phyloP scores from a whole-genome alignment of 495 filamentous ascomycete species.

The Penicillium coffeae region DNA sequence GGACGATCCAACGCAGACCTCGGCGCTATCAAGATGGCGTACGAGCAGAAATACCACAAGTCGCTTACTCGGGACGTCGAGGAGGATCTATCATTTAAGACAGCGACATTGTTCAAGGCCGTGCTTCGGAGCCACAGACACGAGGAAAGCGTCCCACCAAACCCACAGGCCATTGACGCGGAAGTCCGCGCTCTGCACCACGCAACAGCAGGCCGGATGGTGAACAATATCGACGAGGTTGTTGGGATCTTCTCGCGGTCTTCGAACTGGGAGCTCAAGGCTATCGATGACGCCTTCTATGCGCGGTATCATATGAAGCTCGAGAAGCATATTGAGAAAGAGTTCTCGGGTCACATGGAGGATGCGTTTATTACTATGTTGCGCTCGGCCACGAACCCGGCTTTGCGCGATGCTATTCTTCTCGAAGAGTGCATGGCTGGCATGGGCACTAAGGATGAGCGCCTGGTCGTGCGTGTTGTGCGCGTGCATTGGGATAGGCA shows the following conservation, averaged over 20 bases:
- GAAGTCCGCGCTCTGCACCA: slow-evolving; percentile 70
- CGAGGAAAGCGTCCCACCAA: slow-evolving; percentile 72
- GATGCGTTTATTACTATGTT: slow-evolving; percentile 76
- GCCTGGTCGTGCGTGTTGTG: slow-evolving; percentile 70
- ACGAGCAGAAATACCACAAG: slow-evolving; percentile 58
- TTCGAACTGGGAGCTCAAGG: slow-evolving; percentile 75
- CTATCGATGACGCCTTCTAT: slow-evolving; percentile 68
- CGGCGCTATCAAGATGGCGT: slow-evolving; percentile 71
- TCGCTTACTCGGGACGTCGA: slow-evolving; percentile 65
- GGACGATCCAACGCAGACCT: slow-evolving; percentile 81
- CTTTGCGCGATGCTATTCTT: slow-evolving; percentile 72
- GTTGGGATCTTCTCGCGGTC: slow-evolving; percentile 69
- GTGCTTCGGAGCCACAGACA: slow-evolving; percentile 65
- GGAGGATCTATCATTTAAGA: slow-evolving; percentile 79
- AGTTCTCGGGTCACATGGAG: slow-evolving; percentile 92
- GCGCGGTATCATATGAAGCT: slow-evolving; percentile 61
- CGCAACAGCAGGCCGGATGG: slow-evolving; percentile 46
- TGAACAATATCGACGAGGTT: slow-evolving; percentile 73
- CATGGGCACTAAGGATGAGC: slow-evolving; percentile 77
- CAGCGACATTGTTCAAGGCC: slow-evolving; percentile 72
- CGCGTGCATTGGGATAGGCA: slow-evolving; percentile 73
- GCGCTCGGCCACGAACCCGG: slow-evolving; percentile 70
- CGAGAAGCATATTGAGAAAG: slow-evolving; percentile 67
- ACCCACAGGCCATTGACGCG: slow-evolving; percentile 61
- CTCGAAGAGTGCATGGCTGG: slow-evolving; percentile 87